These are phyloP conservation scores for Diaporthe aspalathi DNA, from an alignment of 2,329 filamentous ascomycete species.

Conservation along the genomic window DNA sequence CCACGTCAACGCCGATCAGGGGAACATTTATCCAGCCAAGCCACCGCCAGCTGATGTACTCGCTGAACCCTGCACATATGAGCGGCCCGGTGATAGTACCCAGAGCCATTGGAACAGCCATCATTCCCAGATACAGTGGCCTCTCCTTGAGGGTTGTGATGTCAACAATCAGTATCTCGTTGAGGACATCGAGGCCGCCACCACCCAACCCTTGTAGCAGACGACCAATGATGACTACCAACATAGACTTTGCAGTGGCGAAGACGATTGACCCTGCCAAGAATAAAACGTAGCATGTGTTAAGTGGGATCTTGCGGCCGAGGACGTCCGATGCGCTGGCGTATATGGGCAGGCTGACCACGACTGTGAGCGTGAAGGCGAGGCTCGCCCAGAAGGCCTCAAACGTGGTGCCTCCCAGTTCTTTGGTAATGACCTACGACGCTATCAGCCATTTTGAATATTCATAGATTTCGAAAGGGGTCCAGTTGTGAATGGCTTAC, in stretches of 20 bases:
- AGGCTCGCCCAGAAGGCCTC: constrained; percentile 51
- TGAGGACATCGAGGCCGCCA: constrained; percentile 48
- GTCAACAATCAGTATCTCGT: constrained; percentile 49
- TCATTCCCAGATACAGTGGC: constrained; percentile 43
- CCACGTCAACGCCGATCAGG: constrained; percentile 41
- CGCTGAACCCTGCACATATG: constrained; percentile 46
- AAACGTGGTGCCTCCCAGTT: constrained; percentile 43
- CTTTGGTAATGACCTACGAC: constrained; percentile 1
- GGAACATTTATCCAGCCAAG: constrained; percentile 49
- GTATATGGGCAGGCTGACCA: constrained; percentile 45
- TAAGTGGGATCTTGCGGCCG: constrained; percentile 48
- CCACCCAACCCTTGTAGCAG: constrained; percentile 47
- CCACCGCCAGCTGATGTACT: constrained; percentile 46
- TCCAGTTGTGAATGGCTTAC: not conserved
- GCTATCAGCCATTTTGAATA: not conserved
- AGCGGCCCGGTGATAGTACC: constrained; percentile 47
- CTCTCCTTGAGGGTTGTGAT: constrained; percentile 50
- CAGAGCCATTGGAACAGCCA: constrained; percentile 45
- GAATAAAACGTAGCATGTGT: constrained; percentile 50
- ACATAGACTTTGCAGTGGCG: constrained; percentile 44
- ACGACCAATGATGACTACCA: constrained; percentile 44
- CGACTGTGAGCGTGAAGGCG: constrained; percentile 44
- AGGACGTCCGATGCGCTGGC: constrained; percentile 47
- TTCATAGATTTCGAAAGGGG: not conserved
- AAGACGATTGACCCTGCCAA: constrained; percentile 50